Evolutionary conservation across 768 basidiomycete genomes (phyloP).

Genomic region (Tricholoma bakamatsutake): DNA sequence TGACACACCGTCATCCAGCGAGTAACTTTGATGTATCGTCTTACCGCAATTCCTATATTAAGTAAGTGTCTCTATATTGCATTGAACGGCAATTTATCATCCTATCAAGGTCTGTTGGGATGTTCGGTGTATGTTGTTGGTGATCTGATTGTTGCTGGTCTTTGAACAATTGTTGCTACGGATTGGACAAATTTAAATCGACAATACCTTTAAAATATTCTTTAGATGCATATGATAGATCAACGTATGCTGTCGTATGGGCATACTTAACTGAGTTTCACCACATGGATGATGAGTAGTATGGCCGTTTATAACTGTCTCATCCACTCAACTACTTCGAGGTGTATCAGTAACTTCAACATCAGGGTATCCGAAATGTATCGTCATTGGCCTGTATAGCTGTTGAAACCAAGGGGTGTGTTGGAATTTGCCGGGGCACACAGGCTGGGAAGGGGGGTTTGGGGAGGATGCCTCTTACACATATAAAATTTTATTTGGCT

Average conservation of each 20-base stretch:
- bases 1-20: slow-evolving; percentile 10
- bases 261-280: background rate
- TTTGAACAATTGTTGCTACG: background rate
- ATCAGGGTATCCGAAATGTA: too few species aligned
- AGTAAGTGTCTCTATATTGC: slow-evolving; percentile 6
- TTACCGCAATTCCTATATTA: slow-evolving; percentile 10
- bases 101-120: slow-evolving; percentile 11
- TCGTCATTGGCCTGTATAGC: too few species aligned
- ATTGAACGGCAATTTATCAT: background rate
- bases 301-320: background rate
- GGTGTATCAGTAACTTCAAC: background rate
- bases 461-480: too few species aligned
- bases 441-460: too few species aligned
- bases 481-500: too few species aligned
- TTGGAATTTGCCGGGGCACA: too few species aligned
- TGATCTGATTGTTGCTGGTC: slow-evolving; percentile 2
- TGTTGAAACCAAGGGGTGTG: background rate
- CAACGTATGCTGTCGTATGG: background rate
- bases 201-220: background rate
- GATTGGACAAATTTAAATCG: background rate
- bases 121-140: slow-evolving; percentile 14
- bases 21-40: slow-evolving; percentile 5
- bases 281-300: too few species aligned
- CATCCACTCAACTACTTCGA: background rate
- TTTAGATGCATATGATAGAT: background rate